Evolutionary conservation across 495 filamentous ascomycete genomes (phyloP).

Genomic region (Aspergillus baeticus): DNA sequence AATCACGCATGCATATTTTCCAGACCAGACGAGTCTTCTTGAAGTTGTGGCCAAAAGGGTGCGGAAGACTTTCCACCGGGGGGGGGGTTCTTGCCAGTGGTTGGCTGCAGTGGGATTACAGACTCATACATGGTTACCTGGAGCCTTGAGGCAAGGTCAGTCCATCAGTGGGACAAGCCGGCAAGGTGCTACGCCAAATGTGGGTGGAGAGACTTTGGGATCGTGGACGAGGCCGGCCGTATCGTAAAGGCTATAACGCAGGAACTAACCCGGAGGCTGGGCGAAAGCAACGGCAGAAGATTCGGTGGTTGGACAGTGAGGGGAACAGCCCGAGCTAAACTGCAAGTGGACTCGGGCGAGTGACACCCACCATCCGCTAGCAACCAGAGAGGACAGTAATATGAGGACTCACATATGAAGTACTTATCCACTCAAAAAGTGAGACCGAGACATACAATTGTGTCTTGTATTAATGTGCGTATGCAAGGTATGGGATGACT

Average conservation of each 20-base stretch:
- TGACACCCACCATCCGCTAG: background rate
- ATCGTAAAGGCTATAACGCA: too few species aligned
- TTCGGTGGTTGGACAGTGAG: constrained; percentile 4
- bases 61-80: too few species aligned
- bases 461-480: background rate
- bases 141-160: background rate
- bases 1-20: background rate
- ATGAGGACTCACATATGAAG: background rate
- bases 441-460: too few species aligned
- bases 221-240: background rate
- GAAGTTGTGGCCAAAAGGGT: too few species aligned
- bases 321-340: background rate
- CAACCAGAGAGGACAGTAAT: too few species aligned
- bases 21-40: too few species aligned
- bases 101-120: too few species aligned
- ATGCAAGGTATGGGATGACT: too few species aligned
- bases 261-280: background rate
- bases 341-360: background rate
- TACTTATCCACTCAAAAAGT: background rate
- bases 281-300: background rate
- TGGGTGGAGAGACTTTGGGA: background rate
- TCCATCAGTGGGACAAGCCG: background rate
- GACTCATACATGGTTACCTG: background rate
- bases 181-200: background rate
- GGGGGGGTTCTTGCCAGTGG: too few species aligned